phyloP scores from a whole-genome alignment of 2,329 filamentous ascomycete species.

The Phyllosticta ampelicida region DNA sequence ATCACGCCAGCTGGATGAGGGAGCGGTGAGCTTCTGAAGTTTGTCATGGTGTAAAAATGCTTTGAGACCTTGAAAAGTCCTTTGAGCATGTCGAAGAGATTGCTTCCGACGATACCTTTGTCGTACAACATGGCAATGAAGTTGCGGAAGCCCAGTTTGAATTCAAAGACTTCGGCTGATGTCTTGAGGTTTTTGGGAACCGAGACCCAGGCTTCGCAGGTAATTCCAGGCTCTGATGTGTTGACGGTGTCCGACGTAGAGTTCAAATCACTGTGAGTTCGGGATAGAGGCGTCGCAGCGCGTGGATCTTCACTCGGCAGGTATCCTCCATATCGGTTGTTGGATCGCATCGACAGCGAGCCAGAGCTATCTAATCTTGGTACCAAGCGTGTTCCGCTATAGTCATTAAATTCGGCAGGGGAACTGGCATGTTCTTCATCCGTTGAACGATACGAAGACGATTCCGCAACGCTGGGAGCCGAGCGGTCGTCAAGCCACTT shows the following conservation, averaged over 20 bases:
- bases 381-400: not conserved
- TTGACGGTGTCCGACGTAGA: constrained; percentile 6
- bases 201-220: constrained; percentile 50
- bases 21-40: constrained; percentile 15
- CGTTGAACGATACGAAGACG: not conserved
- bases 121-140: constrained; percentile 56
- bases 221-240: constrained; percentile 15
- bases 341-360: not conserved
- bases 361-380: not conserved
- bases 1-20: constrained; percentile 43
- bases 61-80: constrained; percentile 53
- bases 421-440: constrained; percentile 2
- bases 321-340: not conserved
- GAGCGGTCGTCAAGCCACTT: constrained; percentile 19
- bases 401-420: not conserved
- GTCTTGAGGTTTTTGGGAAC: constrained; percentile 40
- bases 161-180: constrained; percentile 41
- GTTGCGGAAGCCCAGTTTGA: constrained; percentile 58
- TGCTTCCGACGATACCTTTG: constrained; percentile 53
- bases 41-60: constrained; percentile 35
- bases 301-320: not conserved
- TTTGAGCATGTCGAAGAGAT: constrained; percentile 50
- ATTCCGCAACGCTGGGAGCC: constrained; percentile 1
- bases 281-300: constrained; percentile 5
- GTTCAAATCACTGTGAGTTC: constrained; percentile 9